Base-by-base conservation (phyloP, 2,329 filamentous ascomycete genomes). In the Aspergillus phoenicis region DNA sequence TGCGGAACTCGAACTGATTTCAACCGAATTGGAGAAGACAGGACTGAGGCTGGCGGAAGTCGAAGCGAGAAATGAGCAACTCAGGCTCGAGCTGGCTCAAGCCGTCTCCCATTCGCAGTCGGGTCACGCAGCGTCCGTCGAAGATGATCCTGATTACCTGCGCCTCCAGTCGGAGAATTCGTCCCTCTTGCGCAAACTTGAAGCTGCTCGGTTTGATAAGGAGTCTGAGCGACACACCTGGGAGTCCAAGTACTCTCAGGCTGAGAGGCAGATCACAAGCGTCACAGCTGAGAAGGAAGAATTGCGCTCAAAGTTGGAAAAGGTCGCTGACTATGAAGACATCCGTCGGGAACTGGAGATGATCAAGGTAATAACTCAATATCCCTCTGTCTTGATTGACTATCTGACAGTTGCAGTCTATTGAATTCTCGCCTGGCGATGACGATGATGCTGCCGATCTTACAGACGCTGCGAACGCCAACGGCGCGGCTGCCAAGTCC, bases 341-440 rank as follows among this genome's bases (percentile, higher is more conserved):
- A 87, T 99, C 52, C 97, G 95, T 78, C 91, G 96, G 66, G 96
- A 99, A 77, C 84, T 99, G 3, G 94, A 98, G 71, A 93, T 98
- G 63, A 85, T 99, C 62, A 97, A 97, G 75, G 84, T 84, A 72
- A 61, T 71, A 66, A 36, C 15, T 48, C 20, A 13, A 17, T 11
- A 41, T 4, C 17, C 8, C 30, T 39, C 8, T 10, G 5, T 4
- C 8, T 4, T 17, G 20, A 41, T 28, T 22, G 26, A 45, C 48
- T 45, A 30, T 15, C 68, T 68, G 61, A 63, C 36, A 30, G 52
- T 15, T 38, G 8, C 61, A 85, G 85, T 96, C 94, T 67, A 97
- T 99, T 69, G 95, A 99, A 74, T 97, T 99, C 70, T 91, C 94
- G 2, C 94, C 91, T 0, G 93, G 91, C 64, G 93, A 96, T 62